A percentile compares a stretch with the other conserved stretches of the same genome.
Evolutionary conservation across 345 rosid species (phyloP).

Genomic region (Acer campestre): DNA sequence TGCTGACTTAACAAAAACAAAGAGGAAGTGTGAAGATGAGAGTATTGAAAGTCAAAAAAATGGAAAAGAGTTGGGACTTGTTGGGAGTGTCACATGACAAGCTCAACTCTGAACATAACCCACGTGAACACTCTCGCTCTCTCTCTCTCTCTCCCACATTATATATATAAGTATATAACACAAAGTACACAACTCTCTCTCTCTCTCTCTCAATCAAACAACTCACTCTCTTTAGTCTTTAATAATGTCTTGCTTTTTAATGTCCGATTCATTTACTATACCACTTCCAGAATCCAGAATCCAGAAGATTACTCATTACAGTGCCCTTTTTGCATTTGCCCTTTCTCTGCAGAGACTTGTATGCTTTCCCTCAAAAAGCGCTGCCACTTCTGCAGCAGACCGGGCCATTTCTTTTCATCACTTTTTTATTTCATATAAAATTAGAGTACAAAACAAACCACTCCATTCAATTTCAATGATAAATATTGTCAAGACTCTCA

Average conservation of each 20-base stretch:
- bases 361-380: slow-evolving; percentile 16
- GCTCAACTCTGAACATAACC: slow-evolving; percentile 20
- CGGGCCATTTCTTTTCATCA: background rate
- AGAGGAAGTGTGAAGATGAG: background rate
- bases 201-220: background rate
- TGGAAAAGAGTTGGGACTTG: background rate
- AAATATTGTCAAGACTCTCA: too few relatives aligned
- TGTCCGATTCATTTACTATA: too few relatives aligned
- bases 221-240: background rate
- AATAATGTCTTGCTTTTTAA: background rate
- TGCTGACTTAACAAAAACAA: background rate
- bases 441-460: too few relatives aligned
- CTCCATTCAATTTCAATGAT: too few relatives aligned
- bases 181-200: too few relatives aligned
- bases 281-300: background rate
- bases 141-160: too few relatives aligned
- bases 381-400: slow-evolving; percentile 18
- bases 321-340: background rate
- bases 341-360: background rate
- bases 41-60: background rate
- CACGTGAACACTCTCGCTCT: slow-evolving; percentile 29
- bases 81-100: slow-evolving; percentile 33
- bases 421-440: too few relatives aligned
- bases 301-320: background rate
- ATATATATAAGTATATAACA: background rate